Base-by-base conservation (phyloP, 2,329 filamentous ascomycete genomes). In the Nemania sp. region DNA sequence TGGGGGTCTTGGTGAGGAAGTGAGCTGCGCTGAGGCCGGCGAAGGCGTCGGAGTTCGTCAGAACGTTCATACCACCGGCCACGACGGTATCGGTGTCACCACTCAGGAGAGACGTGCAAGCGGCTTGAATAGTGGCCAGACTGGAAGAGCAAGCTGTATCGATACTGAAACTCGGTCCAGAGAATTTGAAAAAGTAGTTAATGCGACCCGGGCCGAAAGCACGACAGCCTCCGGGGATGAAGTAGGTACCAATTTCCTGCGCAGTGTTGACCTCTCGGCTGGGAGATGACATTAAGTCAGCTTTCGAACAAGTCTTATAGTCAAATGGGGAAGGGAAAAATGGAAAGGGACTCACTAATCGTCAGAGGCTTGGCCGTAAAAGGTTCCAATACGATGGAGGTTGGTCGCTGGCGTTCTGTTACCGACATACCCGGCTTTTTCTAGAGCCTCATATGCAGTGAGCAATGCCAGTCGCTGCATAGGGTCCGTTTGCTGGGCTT, bases 371-470 rank as follows among this genome's bases (percentile, higher is more conserved):
- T 64, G 47, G 1, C 67, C 68, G 20, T 67, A 71, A 17, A 63
- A 67, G 18, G 61, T 60, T 10, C 67, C 67, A 2, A 69, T 56
- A 15, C 7, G 65, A 67, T 4, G 65, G 61, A 0, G 66, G n/a
- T 37, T 72, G 2, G 47, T 25, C 40, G 66, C 64, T 0, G 66
- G 57, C 0, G 67, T 35, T 12, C 32, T 15, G n/a, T 34, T 34
- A 20, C 4, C 66, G 9, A 65, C 63, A 10, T 35, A 49, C 10
- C 68, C 87, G 32, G 84, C 85, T 78, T 84, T 85, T 69, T 90
- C 87, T 34, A 90, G 76, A 1, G 87, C 87, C 68, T 90, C 87
- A 64, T 89, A 90, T 0, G 85, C 85, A 4, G 86, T 88, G 29
- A 86, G 81, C 6, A 90, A 74, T 2, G 84, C 83, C 17, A 89